Evolutionary conservation across 495 filamentous ascomycete genomes (phyloP).

Genomic region (Penicillium macrosclerotiorum): DNA sequence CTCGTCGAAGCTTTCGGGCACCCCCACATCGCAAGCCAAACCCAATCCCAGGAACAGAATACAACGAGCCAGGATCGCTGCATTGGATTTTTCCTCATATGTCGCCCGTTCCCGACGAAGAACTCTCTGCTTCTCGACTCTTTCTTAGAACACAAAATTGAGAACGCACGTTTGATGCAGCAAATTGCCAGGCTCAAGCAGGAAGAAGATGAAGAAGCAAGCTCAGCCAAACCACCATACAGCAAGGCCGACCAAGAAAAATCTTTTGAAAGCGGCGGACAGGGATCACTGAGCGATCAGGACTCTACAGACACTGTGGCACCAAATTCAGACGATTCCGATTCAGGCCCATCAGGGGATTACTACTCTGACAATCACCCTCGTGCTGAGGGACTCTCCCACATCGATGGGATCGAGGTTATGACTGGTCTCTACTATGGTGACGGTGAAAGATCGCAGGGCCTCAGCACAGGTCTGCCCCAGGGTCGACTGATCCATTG

Average conservation of each 20-base stretch:
- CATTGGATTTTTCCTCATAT: slow-evolving; percentile 90
- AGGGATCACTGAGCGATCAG: slow-evolving; percentile 23
- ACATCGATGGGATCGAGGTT: slow-evolving; percentile 89
- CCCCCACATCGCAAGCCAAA: slow-evolving; percentile 77
- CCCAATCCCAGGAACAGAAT: slow-evolving; percentile 38
- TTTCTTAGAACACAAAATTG: slow-evolving; percentile 95
- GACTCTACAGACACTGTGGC: slow-evolving; percentile 48
- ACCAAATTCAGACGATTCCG: slow-evolving; percentile 70
- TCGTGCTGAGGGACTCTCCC: slow-evolving; percentile 67
- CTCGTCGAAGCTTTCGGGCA: slow-evolving; percentile 92
- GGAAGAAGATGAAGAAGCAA: slow-evolving; percentile 80
- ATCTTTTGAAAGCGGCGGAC: slow-evolving; percentile 3
- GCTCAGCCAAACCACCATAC: slow-evolving; percentile 24
- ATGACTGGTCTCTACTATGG: slow-evolving; percentile 85
- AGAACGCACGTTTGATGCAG: slow-evolving; percentile 84
- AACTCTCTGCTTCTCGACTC: slow-evolving; percentile 84
- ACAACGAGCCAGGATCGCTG: slow-evolving; percentile 67
- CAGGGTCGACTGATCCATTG: slow-evolving; percentile 80
- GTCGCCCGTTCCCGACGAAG: slow-evolving; percentile 85
- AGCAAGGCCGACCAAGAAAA: slow-evolving; percentile 9
- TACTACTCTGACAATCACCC: slow-evolving; percentile 77
- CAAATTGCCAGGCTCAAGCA: slow-evolving; percentile 80
- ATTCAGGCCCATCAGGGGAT: slow-evolving; percentile 64
- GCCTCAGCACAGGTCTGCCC: slow-evolving; percentile 81
- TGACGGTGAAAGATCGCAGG: slow-evolving; percentile 84